Evolutionary conservation across 345 rosid genomes (phyloP), one percentile per base, ranked within the genome.

Genomic region (Populus pruinosa): DNA sequence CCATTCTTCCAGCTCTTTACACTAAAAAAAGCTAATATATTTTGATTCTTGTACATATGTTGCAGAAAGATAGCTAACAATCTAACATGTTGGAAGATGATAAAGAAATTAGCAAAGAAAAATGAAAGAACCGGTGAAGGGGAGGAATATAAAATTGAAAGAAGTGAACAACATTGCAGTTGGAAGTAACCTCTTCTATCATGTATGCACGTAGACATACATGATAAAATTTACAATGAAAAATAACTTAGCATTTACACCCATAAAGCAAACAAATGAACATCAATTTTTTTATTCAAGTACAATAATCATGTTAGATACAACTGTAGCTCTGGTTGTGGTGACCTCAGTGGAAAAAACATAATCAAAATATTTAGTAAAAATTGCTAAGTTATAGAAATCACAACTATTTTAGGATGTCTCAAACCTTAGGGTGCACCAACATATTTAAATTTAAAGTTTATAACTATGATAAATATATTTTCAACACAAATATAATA

Each of bases 301-400:
- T 91, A 94, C 97, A 97, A 90, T 93, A 77, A 91, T 91, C 39
- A 92, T 88, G 83, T 89, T 88, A 77, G 88, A 86, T 0, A 91
- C 85, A 86, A 96, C 96, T 56, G 92, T 94, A 71, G 97, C 98
- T 90, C 85, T 90, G 12, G 99, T 97, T 18, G 96, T 93, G 38
- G 93, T 96, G 44, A 83, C 85, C 85, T 95, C 98, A 63, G 96
- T 95, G 85, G 17, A 36, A 65, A 55, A 38, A 75, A 79, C 39
- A 53, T 33, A 69, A 84, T 80, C 10, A 83, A 47, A 29, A 39
- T 27, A 61, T 41, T 31, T 68, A 76, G 29, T 73, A 14, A 66
- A 62, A 61, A 61, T 11, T 67, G 35, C 50, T 7, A 44, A 31
- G 36, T 61, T 2, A 47, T 8, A 33, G 18, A 39, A 72, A 59